These are phyloP conservation scores for Suillus hirtellus DNA, from an alignment of 768 basidiomycete species.

Conservation along the genomic window DNA sequence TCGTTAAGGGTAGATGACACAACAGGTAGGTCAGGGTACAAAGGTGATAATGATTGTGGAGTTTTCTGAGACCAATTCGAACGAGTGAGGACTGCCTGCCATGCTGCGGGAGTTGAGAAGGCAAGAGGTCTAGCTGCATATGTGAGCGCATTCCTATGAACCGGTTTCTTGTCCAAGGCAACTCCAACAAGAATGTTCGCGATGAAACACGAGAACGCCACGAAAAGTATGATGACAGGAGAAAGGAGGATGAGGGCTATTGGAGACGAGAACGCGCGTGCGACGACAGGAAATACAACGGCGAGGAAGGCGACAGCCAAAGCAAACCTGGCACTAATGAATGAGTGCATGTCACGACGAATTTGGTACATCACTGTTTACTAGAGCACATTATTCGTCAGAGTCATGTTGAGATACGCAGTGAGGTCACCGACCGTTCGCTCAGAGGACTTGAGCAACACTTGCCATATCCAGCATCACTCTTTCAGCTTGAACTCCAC, in stretches of 20 bases:
- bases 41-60: conserved; percentile 64
- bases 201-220: conserved; percentile 52
- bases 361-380: conserved; percentile 2
- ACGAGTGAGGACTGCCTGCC: conserved; percentile 87
- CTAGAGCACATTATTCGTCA: neutral
- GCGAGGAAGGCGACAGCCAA: conserved; percentile 59
- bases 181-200: conserved; percentile 58
- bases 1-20: conserved; percentile 77
- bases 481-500: neutral
- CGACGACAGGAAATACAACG: conserved; percentile 52
- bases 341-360: conserved; percentile 33
- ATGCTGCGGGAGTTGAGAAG: conserved; percentile 92
- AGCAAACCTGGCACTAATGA: conserved; percentile 51
- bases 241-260: conserved; percentile 61
- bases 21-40: conserved; percentile 63
- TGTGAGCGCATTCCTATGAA: conserved; percentile 39
- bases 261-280: conserved; percentile 66
- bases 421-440: neutral
- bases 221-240: conserved; percentile 53
- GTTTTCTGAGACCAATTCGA: conserved; percentile 86
- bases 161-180: conserved; percentile 50
- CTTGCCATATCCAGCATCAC: conserved; percentile 1
- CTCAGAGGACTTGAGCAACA: neutral
- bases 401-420: neutral
- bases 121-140: conserved; percentile 71